Base-by-base conservation (phyloP, 768 basidiomycete species). In the Lactarius psammicola region DNA sequence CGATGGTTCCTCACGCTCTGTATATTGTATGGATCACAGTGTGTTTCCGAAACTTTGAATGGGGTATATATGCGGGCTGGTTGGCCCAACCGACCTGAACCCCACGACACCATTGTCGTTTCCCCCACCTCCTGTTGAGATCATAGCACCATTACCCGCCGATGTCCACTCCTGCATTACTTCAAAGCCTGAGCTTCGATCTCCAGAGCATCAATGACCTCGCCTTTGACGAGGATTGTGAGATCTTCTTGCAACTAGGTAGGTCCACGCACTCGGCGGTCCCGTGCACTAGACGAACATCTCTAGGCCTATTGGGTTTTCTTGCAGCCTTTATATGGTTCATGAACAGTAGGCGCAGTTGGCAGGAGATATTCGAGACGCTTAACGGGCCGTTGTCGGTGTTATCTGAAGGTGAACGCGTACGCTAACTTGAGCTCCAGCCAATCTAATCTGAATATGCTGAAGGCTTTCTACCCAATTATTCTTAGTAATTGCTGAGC, bases 281-380 rank as follows among this genome's bases (percentile, higher is more conserved):
- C 56, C 30, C 36, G 18, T 34, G 1, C 46, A 51, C 49, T n/a
- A 55, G 51, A 44, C 28, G 28, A 28, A 54, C 33, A 5, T 30
- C 23, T 46, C 17, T 30, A 67, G 66, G 66, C 6, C 62, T 67
- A 18, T 59, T 67, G 28, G 31, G 40, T 54, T 49, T 67, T 30
- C 66, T 67, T 46, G 66, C 57, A 4, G 28, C 51, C 23, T 54
- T 67, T 26, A 67, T 67, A 59, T 67, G 66, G 66, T 59, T 67
- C 51, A 67, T 67, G 66, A 67, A 63, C 40, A 59, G 61, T 53
- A 63, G 44, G 28, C 56, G 57, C 49, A 59, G 51, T 46, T 67
- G 66, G 66, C 40, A 20, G 40, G 61, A 63, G 31, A 30, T 67
- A 5, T 59, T 59, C 23, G 40, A 18, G 20, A 36, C 23, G 53